Conservation (phyloP, 148 eudicot species). For the Camellia lanceoleosa region DNA sequence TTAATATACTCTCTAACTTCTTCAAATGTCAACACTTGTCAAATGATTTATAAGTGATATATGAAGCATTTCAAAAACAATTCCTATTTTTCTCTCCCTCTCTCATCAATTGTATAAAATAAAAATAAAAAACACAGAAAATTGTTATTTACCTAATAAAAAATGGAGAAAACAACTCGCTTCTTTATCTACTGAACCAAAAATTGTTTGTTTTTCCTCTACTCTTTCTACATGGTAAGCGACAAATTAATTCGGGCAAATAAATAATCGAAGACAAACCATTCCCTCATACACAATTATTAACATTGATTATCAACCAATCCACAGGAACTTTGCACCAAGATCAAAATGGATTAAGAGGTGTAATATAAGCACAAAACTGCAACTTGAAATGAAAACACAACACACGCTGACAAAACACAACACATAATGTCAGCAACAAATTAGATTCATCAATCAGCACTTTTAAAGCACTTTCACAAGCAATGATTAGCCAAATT, state of each 20-base stretch:
- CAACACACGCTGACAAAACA: not conserved
- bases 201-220: not conserved
- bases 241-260: not conserved
- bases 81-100: no score
- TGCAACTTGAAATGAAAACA: slow-evolving; percentile 8
- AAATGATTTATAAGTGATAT: not conserved
- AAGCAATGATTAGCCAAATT: not conserved
- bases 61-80: no score
- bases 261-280: not conserved
- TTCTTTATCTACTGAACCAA: not conserved
- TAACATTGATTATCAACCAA: not conserved
- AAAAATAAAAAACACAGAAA: not conserved
- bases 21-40: not conserved
- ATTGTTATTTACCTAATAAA: not conserved
- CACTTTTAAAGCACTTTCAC: not conserved
- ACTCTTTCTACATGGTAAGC: not conserved
- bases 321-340: not conserved
- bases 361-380: not conserved
- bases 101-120: no score
- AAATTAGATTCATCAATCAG: not conserved
- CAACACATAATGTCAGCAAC: not conserved
- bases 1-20: not conserved
- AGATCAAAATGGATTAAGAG: not conserved
- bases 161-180: not conserved
- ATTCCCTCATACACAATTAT: not conserved